Base-by-base conservation (phyloP, 352 stramenopile genomes). In the Globisporangium viniferum region DNA sequence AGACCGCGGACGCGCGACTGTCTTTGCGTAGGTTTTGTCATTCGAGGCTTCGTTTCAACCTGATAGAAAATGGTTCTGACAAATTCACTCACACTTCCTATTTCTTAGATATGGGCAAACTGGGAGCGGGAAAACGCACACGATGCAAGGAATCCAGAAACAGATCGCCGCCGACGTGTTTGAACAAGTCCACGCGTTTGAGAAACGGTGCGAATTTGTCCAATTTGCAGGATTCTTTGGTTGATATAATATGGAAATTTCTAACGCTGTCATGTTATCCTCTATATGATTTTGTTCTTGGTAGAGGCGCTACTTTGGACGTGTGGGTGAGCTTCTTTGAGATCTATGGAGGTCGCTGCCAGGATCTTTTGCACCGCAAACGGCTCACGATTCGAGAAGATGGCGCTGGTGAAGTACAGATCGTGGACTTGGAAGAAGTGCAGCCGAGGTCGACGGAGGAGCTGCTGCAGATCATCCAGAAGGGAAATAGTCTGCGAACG, bases 251-350 rank as follows among this genome's bases (percentile, higher is more conserved):
- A 27, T 24, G 15, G n/a, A 41, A 9, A 18, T 41, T 41, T 24
- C n/a, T 59, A 9, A 27, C 54, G 15, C 29, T 18, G 22, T 2
- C 10, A 59, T 41, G 18, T 18, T 41, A 22, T 24, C 39, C 44
- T 39, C 24, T 39, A 8, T 22, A 12, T 46, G 7, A 59, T 54
- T 29, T 68, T 36, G 20, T 3, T 35, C 36, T 48, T 6, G 4
- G 20, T 36, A 86, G 78, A 3, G 82, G 76, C 31, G 77, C 86
- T 44, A 71, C 86, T 12, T 66, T 99, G 39, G 84, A 90, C 41
- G 88, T 98, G 9, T 93, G 87, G 55, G 86, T 98, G 59, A 98
- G 91, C 39, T 97, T 98, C 44, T 99, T 99, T 69, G 97, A 99
- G 80, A 99, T 99, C 54, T 99, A 99, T 65, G 95, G 97, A 0